These are phyloP conservation scores for Tricholoma furcatifolium DNA, from an alignment of 768 basidiomycete species.

Conservation along the genomic window DNA sequence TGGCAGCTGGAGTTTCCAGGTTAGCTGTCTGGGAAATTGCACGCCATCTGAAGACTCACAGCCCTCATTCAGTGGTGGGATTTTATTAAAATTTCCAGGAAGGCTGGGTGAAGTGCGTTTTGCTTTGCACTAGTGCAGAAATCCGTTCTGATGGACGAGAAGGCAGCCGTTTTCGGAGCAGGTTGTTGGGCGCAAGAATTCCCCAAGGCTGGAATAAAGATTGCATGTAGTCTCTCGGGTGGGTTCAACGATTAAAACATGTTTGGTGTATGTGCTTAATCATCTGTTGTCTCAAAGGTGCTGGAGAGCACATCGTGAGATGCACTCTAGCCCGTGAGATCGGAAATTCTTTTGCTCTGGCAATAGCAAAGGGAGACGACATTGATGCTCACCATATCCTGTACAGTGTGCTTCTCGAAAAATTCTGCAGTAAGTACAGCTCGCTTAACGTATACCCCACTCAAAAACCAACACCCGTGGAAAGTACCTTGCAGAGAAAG, in stretches of 20 bases:
- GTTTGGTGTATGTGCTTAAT: neutral
- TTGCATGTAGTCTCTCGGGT: slow-evolving; percentile 77
- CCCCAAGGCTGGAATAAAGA: slow-evolving; percentile 24
- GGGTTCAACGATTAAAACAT: neutral
- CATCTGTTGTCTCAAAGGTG: slow-evolving; percentile 39
- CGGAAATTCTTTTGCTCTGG: slow-evolving; percentile 39
- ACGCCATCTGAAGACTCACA: neutral
- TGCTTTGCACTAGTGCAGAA: neutral
- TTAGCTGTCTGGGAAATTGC: too few species aligned
- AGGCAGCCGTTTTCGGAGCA: slow-evolving; percentile 73
- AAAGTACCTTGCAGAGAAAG: slow-evolving; percentile 35
- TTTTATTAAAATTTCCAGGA: slow-evolving; percentile 75
- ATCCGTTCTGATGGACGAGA: neutral
- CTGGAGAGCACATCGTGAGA: slow-evolving; percentile 71
- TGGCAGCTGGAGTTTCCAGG: slow-evolving; percentile 81
- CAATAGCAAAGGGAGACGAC: slow-evolving; percentile 22
- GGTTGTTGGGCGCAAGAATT: slow-evolving; percentile 69
- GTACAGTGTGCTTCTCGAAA: slow-evolving; percentile 38
- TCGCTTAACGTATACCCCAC: neutral
- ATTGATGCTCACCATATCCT: slow-evolving; percentile 60
- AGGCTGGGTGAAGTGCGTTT: slow-evolving; percentile 67
- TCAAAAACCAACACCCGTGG: slow-evolving; percentile 1
- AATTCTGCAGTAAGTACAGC: slow-evolving; percentile 50
- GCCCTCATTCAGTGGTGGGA: slow-evolving; percentile 57
- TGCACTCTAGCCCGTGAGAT: slow-evolving; percentile 53